Evolutionary conservation across 2,329 filamentous ascomycete species (phyloP), one percentile per base, ranked within the genome.

Genomic region (Phyllosticta capitalensis): DNA sequence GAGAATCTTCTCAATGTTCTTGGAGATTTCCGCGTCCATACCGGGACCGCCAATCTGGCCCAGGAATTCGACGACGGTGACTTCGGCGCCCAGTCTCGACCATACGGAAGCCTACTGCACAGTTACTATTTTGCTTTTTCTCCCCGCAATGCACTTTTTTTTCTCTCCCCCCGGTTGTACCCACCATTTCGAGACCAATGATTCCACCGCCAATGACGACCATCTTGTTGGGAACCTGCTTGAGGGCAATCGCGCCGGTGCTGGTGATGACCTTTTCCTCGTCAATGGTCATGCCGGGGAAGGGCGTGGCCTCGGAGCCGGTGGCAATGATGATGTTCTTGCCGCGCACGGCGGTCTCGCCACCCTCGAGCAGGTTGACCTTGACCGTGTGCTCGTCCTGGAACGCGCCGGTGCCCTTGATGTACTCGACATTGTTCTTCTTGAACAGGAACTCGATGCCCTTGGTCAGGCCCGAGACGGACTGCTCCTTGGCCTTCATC

Each of bases 251-350:
- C 65, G 94, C 94, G 65, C 94, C 94, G 57, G 94, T 99, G 80
- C 91, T 96, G 69, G 91, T 95, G 71, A 99, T 85, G 68, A 99
- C 90, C 74, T 89, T 89, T 87, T 96, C 90, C 85, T 99, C 94
- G 71, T 99, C 94, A 70, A 99, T 89, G 71, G 90, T 88, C 65
- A 99, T 82, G 58, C 94, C 94, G 51, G 94, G 94, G 82, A 99
- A 99, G 26, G 92, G 94, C 54, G 94, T 96, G 54, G 91, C 85
- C 78, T 99, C 94, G 68, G 88, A 92, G 66, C 94, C 94, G 65
- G 94, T 99, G 63, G 94, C 92, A 74, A 99, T 96, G 69, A 99
- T 81, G 73, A 99, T 96, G 80, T 99, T 99, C 86, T 97, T 97
- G 71, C 85, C 94, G 67, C 84, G 82, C 62, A 97, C 78, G 65